A percentile compares a stretch with the other conserved stretches of the same genome.
These are phyloP conservation scores for Debaryomyces singareniensis DNA, from an alignment of 1,139 yeast genomes.

Conservation along the genomic window DNA sequence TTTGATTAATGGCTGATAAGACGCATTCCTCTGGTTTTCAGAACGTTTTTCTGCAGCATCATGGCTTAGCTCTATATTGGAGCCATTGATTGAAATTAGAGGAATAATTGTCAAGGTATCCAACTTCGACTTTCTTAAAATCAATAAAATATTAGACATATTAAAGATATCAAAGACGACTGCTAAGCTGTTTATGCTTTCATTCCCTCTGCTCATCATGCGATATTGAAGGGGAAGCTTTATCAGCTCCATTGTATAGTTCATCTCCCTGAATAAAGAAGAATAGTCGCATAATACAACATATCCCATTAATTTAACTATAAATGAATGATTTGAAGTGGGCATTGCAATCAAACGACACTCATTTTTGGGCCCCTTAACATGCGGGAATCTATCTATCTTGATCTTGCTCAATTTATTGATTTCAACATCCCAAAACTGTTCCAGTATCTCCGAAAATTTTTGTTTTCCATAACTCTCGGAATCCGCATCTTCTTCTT, in stretches of 20 bases:
- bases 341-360: neutral
- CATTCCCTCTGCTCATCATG: conserved; percentile 1
- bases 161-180: conserved; percentile 19
- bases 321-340: conserved; percentile 6
- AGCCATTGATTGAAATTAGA: conserved; percentile 2
- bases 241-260: conserved; percentile 1
- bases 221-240: conserved; percentile 1
- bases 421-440: too few species aligned
- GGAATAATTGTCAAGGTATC: conserved; percentile 10
- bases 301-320: conserved; percentile 5
- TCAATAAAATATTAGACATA: conserved; percentile 20
- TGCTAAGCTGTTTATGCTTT: conserved; percentile 8
- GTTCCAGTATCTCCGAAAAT: conserved; percentile 6
- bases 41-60: neutral
- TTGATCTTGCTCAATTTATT: conserved; percentile 11
- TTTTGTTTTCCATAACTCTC: conserved; percentile 10
- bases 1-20: neutral
- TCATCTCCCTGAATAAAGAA: conserved; percentile 8
- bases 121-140: conserved; percentile 5
- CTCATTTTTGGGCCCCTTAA: conserved; percentile 1
- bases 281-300: conserved; percentile 8
- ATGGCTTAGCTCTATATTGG: too few species aligned
- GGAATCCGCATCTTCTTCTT: neutral
- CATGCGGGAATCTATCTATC: conserved; percentile 9
- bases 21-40: conserved; percentile 1